Evolutionary conservation across 441 rosid genomes (phyloP).

Genomic region (Oxalis stricta): DNA sequence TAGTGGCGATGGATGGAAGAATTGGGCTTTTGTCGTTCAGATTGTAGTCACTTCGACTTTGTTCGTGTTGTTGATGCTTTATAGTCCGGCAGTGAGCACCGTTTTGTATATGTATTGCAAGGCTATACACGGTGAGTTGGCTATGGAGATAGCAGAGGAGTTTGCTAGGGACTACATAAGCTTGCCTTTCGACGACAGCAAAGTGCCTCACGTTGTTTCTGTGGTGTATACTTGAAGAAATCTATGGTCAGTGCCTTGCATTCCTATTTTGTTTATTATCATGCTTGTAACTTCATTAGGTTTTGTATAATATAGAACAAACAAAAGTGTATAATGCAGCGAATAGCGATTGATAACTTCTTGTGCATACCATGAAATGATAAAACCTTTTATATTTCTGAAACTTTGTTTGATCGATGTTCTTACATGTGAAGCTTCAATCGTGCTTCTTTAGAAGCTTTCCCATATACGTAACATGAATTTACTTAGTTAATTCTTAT

Average conservation of each 20-base stretch:
- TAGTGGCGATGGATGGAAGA: conserved; percentile 21
- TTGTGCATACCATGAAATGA: neutral
- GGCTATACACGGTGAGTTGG: conserved; percentile 60
- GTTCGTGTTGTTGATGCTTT: conserved; percentile 18
- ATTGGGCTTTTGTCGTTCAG: conserved; percentile 23
- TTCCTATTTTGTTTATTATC: neutral
- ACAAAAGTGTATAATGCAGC: conserved; percentile 1
- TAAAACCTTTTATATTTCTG: neutral
- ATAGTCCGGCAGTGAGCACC: conserved; percentile 27
- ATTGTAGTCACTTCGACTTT: conserved; percentile 28
- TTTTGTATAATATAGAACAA: neutral
- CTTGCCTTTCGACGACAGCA: conserved; percentile 62
- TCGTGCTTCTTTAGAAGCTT: too few relatives aligned
- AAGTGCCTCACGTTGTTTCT: conserved; percentile 57
- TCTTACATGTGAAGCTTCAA: too few relatives aligned
- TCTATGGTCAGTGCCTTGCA: neutral
- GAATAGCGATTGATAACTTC: conserved; percentile 3
- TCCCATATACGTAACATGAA: too few relatives aligned
- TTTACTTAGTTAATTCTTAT: too few relatives aligned
- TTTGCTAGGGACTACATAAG: conserved; percentile 54
- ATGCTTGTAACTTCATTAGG: neutral
- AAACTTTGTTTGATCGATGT: too few relatives aligned
- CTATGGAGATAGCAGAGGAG: conserved; percentile 61
- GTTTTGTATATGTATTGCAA: conserved; percentile 62
- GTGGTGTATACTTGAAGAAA: conserved; percentile 17